Evolutionary conservation across 768 basidiomycete species (phyloP).

Genomic region (Hortiboletus flavorubellus): DNA sequence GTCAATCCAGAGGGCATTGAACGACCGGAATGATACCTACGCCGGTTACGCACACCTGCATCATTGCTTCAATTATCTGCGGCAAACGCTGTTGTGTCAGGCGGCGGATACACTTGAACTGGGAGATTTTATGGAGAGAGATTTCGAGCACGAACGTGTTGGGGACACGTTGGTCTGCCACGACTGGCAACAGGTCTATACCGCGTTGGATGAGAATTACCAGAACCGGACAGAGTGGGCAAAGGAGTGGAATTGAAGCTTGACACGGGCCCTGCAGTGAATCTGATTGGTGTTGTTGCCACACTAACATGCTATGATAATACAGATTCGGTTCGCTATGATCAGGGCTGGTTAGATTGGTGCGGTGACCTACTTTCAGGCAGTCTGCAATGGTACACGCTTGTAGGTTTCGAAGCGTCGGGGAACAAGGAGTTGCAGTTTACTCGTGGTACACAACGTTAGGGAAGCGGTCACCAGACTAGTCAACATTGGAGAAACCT

Average conservation of each 20-base stretch:
- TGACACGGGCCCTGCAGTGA: not conserved
- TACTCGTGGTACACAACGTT: too few species aligned
- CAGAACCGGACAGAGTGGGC: conserved; percentile 8
- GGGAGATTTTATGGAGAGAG: conserved; percentile 14
- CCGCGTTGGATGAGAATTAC: conserved; percentile 5
- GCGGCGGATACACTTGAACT: conserved; percentile 14
- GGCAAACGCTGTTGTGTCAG: conserved; percentile 13
- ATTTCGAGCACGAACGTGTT: conserved; percentile 7
- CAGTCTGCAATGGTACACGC: too few species aligned
- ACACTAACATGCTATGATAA: not conserved
- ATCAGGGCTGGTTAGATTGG: too few species aligned
- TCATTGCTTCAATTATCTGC: conserved; percentile 15
- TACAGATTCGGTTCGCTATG: not conserved
- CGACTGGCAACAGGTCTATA: conserved; percentile 8
- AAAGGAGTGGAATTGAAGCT: conserved; percentile 9
- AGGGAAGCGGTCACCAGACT: too few species aligned
- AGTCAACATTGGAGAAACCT: too few species aligned
- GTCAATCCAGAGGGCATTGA: conserved; percentile 11
- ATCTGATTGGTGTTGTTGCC: not conserved
- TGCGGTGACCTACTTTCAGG: too few species aligned
- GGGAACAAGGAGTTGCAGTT: too few species aligned
- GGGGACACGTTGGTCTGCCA: conserved; percentile 14
- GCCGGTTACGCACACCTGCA: conserved; percentile 9
- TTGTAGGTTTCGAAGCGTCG: too few species aligned
- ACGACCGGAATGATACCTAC: conserved; percentile 7